Evolutionary conservation across 805 yeast species (phyloP).

Genomic region (Candida maesae): DNA sequence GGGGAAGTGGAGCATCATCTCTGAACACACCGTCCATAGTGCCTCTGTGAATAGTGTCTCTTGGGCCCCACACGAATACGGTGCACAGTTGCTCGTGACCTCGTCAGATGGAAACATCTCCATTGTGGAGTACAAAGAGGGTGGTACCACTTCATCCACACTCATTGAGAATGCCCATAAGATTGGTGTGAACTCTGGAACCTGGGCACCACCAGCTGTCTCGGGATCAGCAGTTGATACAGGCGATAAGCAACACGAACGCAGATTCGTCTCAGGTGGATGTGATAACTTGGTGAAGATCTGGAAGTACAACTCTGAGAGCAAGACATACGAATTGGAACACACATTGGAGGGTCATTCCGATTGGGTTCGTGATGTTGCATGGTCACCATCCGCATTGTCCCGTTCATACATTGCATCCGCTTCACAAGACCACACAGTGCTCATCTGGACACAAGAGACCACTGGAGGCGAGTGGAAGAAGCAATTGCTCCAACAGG

Average conservation of each 20-base stretch:
- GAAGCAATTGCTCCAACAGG: slow-evolving; percentile 67
- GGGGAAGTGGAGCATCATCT: slow-evolving; percentile 74
- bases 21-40: slow-evolving; percentile 82
- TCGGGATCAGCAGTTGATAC: slow-evolving; percentile 32
- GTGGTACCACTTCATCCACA: slow-evolving; percentile 67
- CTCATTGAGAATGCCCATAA: slow-evolving; percentile 69
- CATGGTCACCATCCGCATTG: slow-evolving; percentile 93
- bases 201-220: slow-evolving; percentile 77
- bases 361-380: slow-evolving; percentile 98
- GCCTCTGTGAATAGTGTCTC: slow-evolving; percentile 92
- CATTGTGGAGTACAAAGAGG: slow-evolving; percentile 86
- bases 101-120: slow-evolving; percentile 93
- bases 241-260: slow-evolving; percentile 38
- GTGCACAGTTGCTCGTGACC: slow-evolving; percentile 85
- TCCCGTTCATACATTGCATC: slow-evolving; percentile 89
- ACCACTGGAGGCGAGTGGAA: slow-evolving; percentile 68
- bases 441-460: slow-evolving; percentile 92
- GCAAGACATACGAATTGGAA: slow-evolving; percentile 65
- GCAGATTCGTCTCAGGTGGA: slow-evolving; percentile 91
- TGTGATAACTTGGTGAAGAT: slow-evolving; percentile 91
- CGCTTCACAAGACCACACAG: slow-evolving; percentile 95
- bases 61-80: slow-evolving; percentile 98
- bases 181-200: slow-evolving; percentile 90
- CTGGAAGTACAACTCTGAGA: slow-evolving; percentile 66
- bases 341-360: slow-evolving; percentile 82